A percentile compares a stretch with the other conserved stretches of the same genome.
These are phyloP conservation scores for Globisporangium polare DNA, from an alignment of 352 stramenopile genomes.

Conservation along the genomic window DNA sequence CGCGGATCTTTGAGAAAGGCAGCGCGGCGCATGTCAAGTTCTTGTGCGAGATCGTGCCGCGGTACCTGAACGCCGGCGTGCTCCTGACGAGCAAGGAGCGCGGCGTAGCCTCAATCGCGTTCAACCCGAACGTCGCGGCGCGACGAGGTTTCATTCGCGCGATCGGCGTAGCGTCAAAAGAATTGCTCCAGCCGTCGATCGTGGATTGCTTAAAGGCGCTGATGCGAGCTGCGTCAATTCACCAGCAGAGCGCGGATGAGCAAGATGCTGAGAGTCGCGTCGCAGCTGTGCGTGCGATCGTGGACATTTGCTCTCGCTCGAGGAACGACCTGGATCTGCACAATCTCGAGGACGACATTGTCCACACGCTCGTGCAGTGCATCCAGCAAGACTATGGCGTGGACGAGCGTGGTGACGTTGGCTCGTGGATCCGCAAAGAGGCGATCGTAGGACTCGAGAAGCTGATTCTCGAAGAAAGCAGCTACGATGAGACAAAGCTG, in stretches of 20 bases:
- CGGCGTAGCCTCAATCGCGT: constrained; percentile 22
- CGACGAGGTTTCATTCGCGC: constrained; percentile 78
- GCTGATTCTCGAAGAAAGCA: constrained; percentile 53
- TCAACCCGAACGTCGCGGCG: constrained; percentile 85
- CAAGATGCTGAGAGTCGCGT: constrained; percentile 94
- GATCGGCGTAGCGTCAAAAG: constrained; percentile 35
- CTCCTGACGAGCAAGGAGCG: constrained; percentile 26
- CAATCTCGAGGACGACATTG: constrained; percentile 54
- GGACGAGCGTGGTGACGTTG: constrained; percentile 97
- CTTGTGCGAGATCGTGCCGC: constrained; percentile 45
- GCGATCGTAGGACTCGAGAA: constrained; percentile 90
- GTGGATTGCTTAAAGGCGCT: constrained; percentile 30
- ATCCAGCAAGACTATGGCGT: constrained; percentile 94
- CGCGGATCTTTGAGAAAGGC: constrained; percentile 54
- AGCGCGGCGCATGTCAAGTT: constrained; percentile 39
- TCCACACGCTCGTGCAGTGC: constrained; percentile 80
- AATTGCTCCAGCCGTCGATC: constrained; percentile 30
- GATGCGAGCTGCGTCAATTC: constrained; percentile 41
- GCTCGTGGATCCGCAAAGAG: constrained; percentile 95
- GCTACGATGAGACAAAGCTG: constrained; percentile 26
- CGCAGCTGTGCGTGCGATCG: constrained; percentile 91
- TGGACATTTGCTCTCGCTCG: constrained; percentile 72
- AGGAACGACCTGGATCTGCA: constrained; percentile 40
- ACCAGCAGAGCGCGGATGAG: constrained; percentile 55
- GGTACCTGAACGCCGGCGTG: constrained; percentile 54